Evolutionary conservation across 768 basidiomycete genomes (phyloP).

Genomic region (Amanita rubescens): DNA sequence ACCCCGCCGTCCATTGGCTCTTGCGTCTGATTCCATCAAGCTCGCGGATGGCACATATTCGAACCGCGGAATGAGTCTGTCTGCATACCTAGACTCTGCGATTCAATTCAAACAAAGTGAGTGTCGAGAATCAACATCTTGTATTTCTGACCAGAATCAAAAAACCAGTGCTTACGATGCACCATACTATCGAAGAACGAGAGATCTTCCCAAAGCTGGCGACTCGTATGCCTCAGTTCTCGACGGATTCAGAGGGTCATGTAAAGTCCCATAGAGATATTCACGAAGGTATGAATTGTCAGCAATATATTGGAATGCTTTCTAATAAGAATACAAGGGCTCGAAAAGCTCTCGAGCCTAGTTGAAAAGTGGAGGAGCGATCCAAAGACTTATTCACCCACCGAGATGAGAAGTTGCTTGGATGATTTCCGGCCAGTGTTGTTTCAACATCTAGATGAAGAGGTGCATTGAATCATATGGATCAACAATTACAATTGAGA

Average conservation of each 20-base stretch:
- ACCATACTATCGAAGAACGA: conserved; percentile 50
- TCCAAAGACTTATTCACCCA: conserved; percentile 40
- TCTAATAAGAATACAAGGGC: too few relatives aligned
- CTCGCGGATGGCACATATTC: conserved; percentile 47
- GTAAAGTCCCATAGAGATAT: conserved; percentile 43
- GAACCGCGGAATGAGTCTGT: conserved; percentile 34
- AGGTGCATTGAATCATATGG: conserved; percentile 31
- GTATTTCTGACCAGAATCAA: background rate
- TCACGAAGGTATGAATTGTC: too few relatives aligned
- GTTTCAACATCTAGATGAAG: conserved; percentile 47
- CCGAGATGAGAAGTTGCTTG: conserved; percentile 40
- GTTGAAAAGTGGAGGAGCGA: conserved; percentile 35
- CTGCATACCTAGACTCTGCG: conserved; percentile 33
- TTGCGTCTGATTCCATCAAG: conserved; percentile 20
- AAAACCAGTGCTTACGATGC: conserved; percentile 42
- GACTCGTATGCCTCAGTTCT: conserved; percentile 42
- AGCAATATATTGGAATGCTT: too few relatives aligned
- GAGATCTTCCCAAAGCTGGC: conserved; percentile 46
- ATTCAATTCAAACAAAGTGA: conserved; percentile 34
- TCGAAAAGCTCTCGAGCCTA: conserved; percentile 34
- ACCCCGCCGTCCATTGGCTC: background rate
- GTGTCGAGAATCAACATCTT: background rate
- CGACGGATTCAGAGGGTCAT: too few relatives aligned
- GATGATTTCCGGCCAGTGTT: conserved; percentile 43
- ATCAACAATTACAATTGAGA: background rate